A percentile compares a stretch with the other conserved stretches of the same genome.
These are phyloP conservation scores for Parastagonospora nodorum DNA, from an alignment of 2,329 filamentous ascomycete species.

Conservation along the genomic window DNA sequence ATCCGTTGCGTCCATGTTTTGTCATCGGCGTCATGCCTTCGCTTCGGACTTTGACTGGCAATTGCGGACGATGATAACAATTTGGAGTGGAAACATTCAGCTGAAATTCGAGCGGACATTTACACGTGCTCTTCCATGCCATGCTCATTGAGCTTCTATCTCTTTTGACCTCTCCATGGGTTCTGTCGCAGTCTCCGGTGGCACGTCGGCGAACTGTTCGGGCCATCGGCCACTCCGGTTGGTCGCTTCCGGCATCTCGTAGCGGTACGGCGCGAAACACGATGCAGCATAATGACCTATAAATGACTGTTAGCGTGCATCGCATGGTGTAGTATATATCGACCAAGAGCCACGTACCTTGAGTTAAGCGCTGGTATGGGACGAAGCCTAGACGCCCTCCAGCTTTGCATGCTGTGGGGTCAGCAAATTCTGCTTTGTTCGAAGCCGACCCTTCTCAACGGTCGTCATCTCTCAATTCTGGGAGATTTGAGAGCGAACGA, in stretches of 20 bases:
- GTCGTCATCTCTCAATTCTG: neutral
- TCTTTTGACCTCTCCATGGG: conserved; percentile 10
- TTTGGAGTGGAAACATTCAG: neutral
- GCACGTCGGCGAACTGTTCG: conserved; percentile 9
- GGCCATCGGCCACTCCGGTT: conserved; percentile 15
- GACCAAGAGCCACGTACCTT: conserved; percentile 2
- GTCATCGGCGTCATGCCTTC: conserved; percentile 21
- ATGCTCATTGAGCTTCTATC: neutral
- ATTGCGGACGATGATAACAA: conserved; percentile 5
- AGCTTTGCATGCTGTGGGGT: neutral
- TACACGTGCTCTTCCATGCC: neutral
- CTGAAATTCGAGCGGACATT: neutral
- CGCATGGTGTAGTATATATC: conserved; percentile 5
- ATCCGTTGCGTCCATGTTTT: conserved; percentile 12
- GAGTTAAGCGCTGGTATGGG: no score
- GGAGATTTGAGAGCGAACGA: neutral
- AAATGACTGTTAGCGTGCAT: conserved; percentile 8
- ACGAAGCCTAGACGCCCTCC: neutral
- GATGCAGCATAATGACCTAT: conserved; percentile 6
- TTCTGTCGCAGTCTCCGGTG: conserved; percentile 6
- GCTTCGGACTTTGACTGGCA: neutral
- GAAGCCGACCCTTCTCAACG: neutral
- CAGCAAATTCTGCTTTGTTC: no score
- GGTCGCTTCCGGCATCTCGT: conserved; percentile 15
- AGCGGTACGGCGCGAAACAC: conserved; percentile 2